These are phyloP conservation scores for Macrotyloma uniflorum DNA, from an alignment of 306 rosid species.

Conservation along the genomic window DNA sequence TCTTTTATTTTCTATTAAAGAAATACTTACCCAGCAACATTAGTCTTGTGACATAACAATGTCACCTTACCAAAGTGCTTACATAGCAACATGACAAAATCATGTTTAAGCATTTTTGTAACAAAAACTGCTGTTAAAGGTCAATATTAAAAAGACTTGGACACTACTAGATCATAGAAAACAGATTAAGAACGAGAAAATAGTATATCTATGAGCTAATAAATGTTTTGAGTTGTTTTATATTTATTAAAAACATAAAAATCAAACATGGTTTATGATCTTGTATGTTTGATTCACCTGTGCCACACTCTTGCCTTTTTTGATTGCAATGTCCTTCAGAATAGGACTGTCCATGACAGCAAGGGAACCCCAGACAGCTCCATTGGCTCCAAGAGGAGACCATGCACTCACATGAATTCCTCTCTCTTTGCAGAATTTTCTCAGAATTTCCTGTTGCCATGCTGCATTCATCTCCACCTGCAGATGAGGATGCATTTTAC, in stretches of 20 bases:
- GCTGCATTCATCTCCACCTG: constrained; percentile 54
- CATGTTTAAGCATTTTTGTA: no score
- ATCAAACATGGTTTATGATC: neutral
- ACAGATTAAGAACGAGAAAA: no score
- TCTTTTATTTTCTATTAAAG: no score
- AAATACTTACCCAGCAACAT: no score
- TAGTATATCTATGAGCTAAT: no score
- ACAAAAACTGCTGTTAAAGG: no score
- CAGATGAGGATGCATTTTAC: neutral
- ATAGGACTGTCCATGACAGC: constrained; percentile 48
- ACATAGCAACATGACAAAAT: no score
- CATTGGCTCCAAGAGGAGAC: constrained; percentile 55
- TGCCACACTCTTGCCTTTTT: constrained; percentile 22
- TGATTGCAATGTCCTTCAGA: constrained; percentile 39
- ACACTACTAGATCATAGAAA: neutral
- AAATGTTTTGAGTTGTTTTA: no score
- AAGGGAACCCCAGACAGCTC: constrained; percentile 48
- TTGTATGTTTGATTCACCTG: constrained; percentile 27
- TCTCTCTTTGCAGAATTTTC: constrained; percentile 42
- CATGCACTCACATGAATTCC: constrained; percentile 50
- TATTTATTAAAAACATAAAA: no score
- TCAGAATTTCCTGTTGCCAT: constrained; percentile 48
- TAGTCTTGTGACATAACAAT: no score
- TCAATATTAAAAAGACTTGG: no score
- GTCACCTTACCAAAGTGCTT: no score